Evolutionary conservation across 768 basidiomycete species (phyloP).

Genomic region (Termitomyces sp.): DNA sequence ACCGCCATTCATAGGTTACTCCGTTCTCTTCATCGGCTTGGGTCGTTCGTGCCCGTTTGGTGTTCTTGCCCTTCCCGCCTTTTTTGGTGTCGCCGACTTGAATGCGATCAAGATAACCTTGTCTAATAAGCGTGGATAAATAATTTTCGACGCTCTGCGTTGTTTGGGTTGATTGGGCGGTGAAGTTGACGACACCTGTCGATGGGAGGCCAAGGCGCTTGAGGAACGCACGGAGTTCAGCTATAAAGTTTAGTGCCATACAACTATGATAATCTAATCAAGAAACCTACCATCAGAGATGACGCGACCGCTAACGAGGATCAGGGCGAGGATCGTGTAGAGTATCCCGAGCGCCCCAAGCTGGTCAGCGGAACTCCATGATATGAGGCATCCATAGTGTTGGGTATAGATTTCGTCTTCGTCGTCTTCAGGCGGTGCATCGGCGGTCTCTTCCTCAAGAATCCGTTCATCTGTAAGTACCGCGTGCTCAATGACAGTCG

Average conservation of each 20-base stretch:
- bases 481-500: constrained; percentile 56
- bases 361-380: constrained; percentile 67
- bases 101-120: constrained; percentile 74
- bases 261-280: neutral
- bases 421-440: constrained; percentile 44
- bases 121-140: constrained; percentile 57
- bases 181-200: constrained; percentile 42
- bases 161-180: constrained; percentile 42
- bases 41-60: constrained; percentile 51
- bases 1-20: constrained; percentile 68
- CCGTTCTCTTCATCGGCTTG: constrained; percentile 35
- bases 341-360: constrained; percentile 68
- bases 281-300: constrained; percentile 64
- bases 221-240: constrained; percentile 65
- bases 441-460: constrained; percentile 39
- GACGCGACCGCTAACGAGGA: constrained; percentile 75
- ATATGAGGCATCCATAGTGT: constrained; percentile 64
- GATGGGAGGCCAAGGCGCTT: constrained; percentile 62
- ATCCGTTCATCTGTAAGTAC: constrained; percentile 50
- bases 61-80: constrained; percentile 30
- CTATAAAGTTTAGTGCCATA: constrained; percentile 29
- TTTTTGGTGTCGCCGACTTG: constrained; percentile 41
- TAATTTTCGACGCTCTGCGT: constrained; percentile 57
- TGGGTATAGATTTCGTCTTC: constrained; percentile 39
- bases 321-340: constrained; percentile 75